Percentiles rank a stretch among this genome's conserved stretches.
Evolutionary conservation across 768 basidiomycete genomes (phyloP).

Genomic region (Trametes coccinea): DNA sequence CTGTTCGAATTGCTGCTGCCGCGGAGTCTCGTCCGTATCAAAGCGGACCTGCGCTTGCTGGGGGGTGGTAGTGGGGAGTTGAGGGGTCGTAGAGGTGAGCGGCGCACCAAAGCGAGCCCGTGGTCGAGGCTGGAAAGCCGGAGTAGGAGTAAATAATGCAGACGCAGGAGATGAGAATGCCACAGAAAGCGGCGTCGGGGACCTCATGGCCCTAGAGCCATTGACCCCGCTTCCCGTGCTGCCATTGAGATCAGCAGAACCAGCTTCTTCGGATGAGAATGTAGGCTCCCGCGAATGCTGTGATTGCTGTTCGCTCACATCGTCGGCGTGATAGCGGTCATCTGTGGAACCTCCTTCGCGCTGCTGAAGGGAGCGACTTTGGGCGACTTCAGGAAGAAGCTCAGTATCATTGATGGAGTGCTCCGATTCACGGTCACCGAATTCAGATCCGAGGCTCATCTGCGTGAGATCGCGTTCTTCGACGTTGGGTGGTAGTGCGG

Average conservation of each 20-base stretch:
- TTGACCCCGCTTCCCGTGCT: conserved; percentile 1
- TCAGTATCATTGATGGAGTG: conserved; percentile 12
- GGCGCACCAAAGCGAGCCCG: conserved; percentile 64
- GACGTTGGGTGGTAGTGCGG: conserved; percentile 9
- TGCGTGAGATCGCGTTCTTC: conserved; percentile 19
- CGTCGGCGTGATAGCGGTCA: neutral
- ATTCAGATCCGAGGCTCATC: conserved; percentile 10
- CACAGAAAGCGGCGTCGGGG: conserved; percentile 40
- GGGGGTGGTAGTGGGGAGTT: conserved; percentile 26
- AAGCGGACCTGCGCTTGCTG: conserved; percentile 15
- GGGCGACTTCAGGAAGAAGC: conserved; percentile 13
- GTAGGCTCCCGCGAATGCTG: conserved; percentile 51
- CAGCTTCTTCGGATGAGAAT: conserved; percentile 64
- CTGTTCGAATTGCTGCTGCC: conserved; percentile 5
- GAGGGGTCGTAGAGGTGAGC: conserved; percentile 31
- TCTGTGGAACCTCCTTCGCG: neutral
- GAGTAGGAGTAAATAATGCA: conserved; percentile 66
- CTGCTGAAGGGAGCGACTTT: neutral
- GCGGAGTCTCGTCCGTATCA: conserved; percentile 8
- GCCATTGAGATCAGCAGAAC: conserved; percentile 13
- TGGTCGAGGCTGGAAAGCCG: conserved; percentile 58
- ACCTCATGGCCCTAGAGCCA: conserved; percentile 23
- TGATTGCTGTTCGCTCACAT: conserved; percentile 6
- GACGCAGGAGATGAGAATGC: conserved; percentile 60
- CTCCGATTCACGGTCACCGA: neutral